Percentiles rank a stretch among this genome's conserved stretches.
These are phyloP conservation scores for Alternaria angustiovoidea DNA, from an alignment of 2,329 filamentous ascomycete species.

Conservation along the genomic window DNA sequence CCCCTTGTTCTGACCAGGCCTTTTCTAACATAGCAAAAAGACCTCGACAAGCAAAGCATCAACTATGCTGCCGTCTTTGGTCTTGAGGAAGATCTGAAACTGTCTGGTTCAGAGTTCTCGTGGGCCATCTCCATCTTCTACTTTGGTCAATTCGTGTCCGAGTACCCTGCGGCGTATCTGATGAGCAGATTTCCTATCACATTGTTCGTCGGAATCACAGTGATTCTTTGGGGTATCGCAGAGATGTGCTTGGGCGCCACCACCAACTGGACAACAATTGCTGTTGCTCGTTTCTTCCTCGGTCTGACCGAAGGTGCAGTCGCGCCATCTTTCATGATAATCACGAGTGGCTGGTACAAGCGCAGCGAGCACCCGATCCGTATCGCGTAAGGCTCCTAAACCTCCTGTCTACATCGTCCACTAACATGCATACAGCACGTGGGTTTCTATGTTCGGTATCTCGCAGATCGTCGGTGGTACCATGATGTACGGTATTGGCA, in stretches of 20 bases:
- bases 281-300: slow-evolving; percentile 54
- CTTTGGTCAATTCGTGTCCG: slow-evolving; percentile 52
- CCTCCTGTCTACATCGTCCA: no score
- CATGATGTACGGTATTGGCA: slow-evolving; percentile 62
- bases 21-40: no score
- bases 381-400: slow-evolving; percentile 10
- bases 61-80: slow-evolving; percentile 61
- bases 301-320: slow-evolving; percentile 56
- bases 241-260: not conserved
- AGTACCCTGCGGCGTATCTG: slow-evolving; percentile 61
- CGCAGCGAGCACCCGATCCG: slow-evolving; percentile 39
- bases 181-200: slow-evolving; percentile 61
- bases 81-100: slow-evolving; percentile 56
- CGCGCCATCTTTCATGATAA: slow-evolving; percentile 57
- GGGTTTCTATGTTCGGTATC: slow-evolving; percentile 51
- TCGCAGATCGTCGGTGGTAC: slow-evolving; percentile 57
- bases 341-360: slow-evolving; percentile 49
- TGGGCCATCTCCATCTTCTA: slow-evolving; percentile 60
- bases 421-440: not conserved
- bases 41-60: slow-evolving; percentile 50
- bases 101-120: slow-evolving; percentile 58
- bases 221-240: slow-evolving; percentile 51
- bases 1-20: no score
- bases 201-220: slow-evolving; percentile 59
- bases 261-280: not conserved